Base-by-base conservation (phyloP, 208 protist genomes). In the Endotrypanum monterogeii region DNA sequence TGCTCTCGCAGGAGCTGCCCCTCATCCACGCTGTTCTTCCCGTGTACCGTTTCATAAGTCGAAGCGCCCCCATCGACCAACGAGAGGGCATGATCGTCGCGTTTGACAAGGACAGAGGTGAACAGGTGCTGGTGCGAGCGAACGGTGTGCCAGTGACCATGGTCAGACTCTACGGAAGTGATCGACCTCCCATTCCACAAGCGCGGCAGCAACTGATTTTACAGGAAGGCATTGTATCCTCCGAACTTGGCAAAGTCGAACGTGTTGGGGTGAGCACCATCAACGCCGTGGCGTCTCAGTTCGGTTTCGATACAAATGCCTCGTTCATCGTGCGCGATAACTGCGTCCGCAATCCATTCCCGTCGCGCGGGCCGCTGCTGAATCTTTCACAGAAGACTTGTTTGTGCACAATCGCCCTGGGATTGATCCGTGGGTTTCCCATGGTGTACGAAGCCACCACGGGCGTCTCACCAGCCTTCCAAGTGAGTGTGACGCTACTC, bases 381-480 rank as follows among this genome's bases (percentile, higher is more conserved):
- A 87, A 96, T 78, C 67, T 96, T 23, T 92, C 80, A 32, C 87
- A 96, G 76, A 93, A 89, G 71, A 94, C 89, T 70, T 94, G 89
- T 69, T 81, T 87, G 44, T 96, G 92, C 83, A 89, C 86, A 41
- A 86, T 96, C 50, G 80, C 87, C 3, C 84, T 96, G 11, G 92
- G 92, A 30, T 83, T 82, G 14, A 96, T 96, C 75, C 89, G 88
- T 54, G 92, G 92, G 39, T 93, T 96, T 57, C 92, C 92, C 18
- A 93, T 96, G 83, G 85, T 96, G 16, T 96, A 87, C 66, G 92
- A 94, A 61, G 67, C 86, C 14, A 77, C 80, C 18, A 93, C 89
- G 9, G 89, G 92, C 50, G 75, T 91, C 25, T 93, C 90, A 30
- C 88, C 89, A 41, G 89, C 90, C 14, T 97, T 97, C 82, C 92